A percentile compares a stretch with the other conserved stretches of the same genome.
phyloP scores from a whole-genome alignment of 441 rosid genomes.

The Sinapis alba region DNA sequence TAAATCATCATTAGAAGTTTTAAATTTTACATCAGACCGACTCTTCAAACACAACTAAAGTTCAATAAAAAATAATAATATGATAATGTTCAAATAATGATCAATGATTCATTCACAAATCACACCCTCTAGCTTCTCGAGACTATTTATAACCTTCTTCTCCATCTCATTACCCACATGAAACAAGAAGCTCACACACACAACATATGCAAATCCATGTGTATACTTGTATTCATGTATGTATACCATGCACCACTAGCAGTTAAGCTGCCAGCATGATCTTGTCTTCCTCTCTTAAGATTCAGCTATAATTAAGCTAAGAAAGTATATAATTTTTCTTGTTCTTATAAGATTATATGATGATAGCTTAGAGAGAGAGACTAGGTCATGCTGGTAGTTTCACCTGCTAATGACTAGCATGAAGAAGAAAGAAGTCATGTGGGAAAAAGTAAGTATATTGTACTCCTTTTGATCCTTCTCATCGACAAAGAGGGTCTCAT shows the following conservation, averaged over 20 bases:
- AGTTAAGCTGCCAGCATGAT: conserved; percentile 46
- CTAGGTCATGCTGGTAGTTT: conserved; percentile 37
- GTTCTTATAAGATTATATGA: conserved; percentile 1
- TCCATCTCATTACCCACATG: conserved; percentile 5
- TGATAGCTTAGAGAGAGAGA: conserved; percentile 19
- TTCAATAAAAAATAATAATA: background rate
- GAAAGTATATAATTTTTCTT: background rate
- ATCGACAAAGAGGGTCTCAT: background rate
- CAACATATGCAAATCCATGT: background rate
- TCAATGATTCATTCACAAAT: conserved; percentile 29
- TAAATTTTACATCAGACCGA: background rate
- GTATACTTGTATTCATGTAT: background rate
- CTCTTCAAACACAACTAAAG: conserved; percentile 1
- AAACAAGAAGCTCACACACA: conserved; percentile 21
- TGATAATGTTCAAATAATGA: conserved; percentile 18
- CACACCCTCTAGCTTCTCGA: conserved; percentile 3
- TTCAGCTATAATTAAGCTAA: background rate
- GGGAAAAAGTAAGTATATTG: background rate
- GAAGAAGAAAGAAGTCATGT: conserved; percentile 16
- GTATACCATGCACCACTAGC: conserved; percentile 37
- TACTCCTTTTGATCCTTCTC: background rate
- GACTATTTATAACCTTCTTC: conserved; percentile 8
- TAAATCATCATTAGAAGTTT: conserved; percentile 1
- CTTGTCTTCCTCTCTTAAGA: conserved; percentile 35
- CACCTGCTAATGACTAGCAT: conserved; percentile 40